A percentile compares a stretch with the other conserved stretches of the same genome.
Conservation (phyloP, 2,329 filamentous ascomycete genomes). For the Fusarium concolor region DNA sequence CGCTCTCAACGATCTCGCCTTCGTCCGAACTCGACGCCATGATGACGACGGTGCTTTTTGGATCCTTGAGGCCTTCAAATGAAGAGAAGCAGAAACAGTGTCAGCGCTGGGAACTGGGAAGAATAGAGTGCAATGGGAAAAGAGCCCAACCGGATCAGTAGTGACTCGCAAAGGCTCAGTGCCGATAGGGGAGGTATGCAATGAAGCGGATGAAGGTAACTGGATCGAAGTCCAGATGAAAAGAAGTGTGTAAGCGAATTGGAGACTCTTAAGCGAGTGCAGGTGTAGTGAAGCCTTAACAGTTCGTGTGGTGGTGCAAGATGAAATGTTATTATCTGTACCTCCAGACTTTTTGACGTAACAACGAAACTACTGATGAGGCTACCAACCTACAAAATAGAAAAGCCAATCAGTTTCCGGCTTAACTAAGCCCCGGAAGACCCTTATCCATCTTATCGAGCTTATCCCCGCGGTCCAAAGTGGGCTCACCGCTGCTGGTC, state of each 20-base stretch:
- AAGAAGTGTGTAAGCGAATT: not conserved
- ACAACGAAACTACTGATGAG: constrained; percentile 22
- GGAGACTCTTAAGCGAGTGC: not conserved
- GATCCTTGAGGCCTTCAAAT: constrained; percentile 35
- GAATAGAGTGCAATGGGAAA: constrained; percentile 49
- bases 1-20: constrained; percentile 85
- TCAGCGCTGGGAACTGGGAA: constrained; percentile 52
- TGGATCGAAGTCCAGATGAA: constrained; percentile 22
- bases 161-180: constrained; percentile 53
- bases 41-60: constrained; percentile 43
- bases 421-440: constrained; percentile 44
- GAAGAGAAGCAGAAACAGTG: constrained; percentile 45
- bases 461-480: constrained; percentile 31
- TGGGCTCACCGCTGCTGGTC: constrained; percentile 24
- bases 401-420: constrained; percentile 24
- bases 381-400: constrained; percentile 10
- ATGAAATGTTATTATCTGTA: constrained; percentile 9
- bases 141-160: constrained; percentile 59
- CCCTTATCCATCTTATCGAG: constrained; percentile 40
- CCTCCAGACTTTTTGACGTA: constrained; percentile 43
- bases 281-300: constrained; percentile 13
- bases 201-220: constrained; percentile 12
- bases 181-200: constrained; percentile 37
- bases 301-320: constrained; percentile 11
- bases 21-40: constrained; percentile 78